Evolutionary conservation across 2,329 filamentous ascomycete species (phyloP).

Genomic region (Talaromyces piceae): DNA sequence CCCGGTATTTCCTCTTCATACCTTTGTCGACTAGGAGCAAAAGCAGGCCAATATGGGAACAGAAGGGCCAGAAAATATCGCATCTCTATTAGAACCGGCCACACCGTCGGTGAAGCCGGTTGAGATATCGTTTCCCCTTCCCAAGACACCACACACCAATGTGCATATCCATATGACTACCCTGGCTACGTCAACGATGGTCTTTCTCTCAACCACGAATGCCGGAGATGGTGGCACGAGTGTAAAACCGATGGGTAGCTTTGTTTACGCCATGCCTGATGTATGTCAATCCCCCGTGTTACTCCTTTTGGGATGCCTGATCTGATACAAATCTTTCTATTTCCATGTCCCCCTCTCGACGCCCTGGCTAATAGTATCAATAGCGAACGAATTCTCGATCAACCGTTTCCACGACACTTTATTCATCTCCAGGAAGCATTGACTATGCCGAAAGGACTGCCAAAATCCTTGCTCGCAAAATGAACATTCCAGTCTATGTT

Average conservation of each 20-base stretch:
- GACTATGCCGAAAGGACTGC: conserved; percentile 84
- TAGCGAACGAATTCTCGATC: conserved; percentile 38
- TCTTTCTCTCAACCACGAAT: conserved; percentile 51
- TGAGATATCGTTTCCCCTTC: conserved; percentile 52
- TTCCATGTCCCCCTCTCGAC: background rate
- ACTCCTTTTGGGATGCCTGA: background rate
- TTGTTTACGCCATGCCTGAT: conserved; percentile 89
- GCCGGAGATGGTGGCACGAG: conserved; percentile 30
- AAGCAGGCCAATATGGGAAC: conserved; percentile 10
- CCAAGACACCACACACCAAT: conserved; percentile 48
- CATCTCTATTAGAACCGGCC: conserved; percentile 15
- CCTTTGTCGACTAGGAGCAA: background rate
- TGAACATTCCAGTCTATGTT: conserved; percentile 74
- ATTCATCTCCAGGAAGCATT: conserved; percentile 61
- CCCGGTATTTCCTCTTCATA: background rate
- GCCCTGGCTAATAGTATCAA: background rate
- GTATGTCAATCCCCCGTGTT: conserved; percentile 41
- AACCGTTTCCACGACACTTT: conserved; percentile 71
- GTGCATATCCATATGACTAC: conserved; percentile 53
- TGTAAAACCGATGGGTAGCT: conserved; percentile 64
- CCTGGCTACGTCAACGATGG: conserved; percentile 44
- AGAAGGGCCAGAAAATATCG: conserved; percentile 2
- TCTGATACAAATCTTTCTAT: background rate
- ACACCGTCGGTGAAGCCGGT: conserved; percentile 35
- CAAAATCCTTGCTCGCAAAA: conserved; percentile 69